A percentile compares a stretch with the other conserved stretches of the same genome.
These are phyloP conservation scores for Nakazawaea ishiwadae DNA, from an alignment of 805 yeast species.

Conservation along the genomic window DNA sequence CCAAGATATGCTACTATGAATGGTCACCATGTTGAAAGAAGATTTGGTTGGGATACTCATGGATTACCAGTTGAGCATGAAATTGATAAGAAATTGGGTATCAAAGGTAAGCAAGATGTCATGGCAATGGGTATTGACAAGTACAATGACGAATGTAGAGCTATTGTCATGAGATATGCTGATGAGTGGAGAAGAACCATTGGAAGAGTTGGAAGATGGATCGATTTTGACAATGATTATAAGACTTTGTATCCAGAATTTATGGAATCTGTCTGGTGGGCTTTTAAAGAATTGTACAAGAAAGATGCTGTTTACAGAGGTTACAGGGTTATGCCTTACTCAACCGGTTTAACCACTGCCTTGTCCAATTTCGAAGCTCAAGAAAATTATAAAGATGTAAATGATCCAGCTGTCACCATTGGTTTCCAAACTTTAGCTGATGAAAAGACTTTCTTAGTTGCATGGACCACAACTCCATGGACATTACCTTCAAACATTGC, in stretches of 20 bases:
- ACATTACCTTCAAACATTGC: slow-evolving; percentile 94
- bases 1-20: slow-evolving; percentile 98
- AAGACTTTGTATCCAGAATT: slow-evolving; percentile 92
- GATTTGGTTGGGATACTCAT: slow-evolving; percentile 99
- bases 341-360: slow-evolving; percentile 96
- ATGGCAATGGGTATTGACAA: slow-evolving; percentile 90
- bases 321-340: slow-evolving; percentile 96
- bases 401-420: slow-evolving; percentile 93
- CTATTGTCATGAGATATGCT: slow-evolving; percentile 97
- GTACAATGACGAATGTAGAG: slow-evolving; percentile 91
- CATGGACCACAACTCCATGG: slow-evolving; percentile 99
- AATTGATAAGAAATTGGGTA: slow-evolving; percentile 94
- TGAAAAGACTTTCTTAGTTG: slow-evolving; percentile 79
- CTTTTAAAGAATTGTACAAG: slow-evolving; percentile 79
- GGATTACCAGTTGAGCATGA: slow-evolving; percentile 98
- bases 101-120: slow-evolving; percentile 91
- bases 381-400: slow-evolving; percentile 94
- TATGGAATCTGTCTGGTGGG: slow-evolving; percentile 99
- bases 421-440: slow-evolving; percentile 81
- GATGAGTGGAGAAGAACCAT: slow-evolving; percentile 91
- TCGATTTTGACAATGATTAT: slow-evolving; percentile 97
- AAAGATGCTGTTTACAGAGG: slow-evolving; percentile 93
- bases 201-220: slow-evolving; percentile 97
- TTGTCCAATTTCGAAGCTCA: slow-evolving; percentile 97
- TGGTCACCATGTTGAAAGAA: slow-evolving; percentile 92